Evolutionary conservation across 176 grass and related monocot species (phyloP), one percentile per base, ranked within the genome.

Genomic region (Dactylis glomerata): DNA sequence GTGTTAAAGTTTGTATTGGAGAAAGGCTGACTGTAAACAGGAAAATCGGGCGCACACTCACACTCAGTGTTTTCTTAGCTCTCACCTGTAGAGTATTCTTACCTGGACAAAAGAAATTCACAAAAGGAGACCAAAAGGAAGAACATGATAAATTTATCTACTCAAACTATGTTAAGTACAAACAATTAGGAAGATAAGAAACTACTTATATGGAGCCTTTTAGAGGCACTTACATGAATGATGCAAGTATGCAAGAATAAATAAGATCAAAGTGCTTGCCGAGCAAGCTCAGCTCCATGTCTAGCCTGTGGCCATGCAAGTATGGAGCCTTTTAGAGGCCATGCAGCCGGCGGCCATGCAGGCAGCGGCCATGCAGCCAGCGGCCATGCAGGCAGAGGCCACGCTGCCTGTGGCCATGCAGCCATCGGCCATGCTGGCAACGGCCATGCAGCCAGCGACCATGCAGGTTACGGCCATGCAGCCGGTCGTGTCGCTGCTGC

Each of bases 1-100:
- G 7, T 75, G 10, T 76, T 81, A 67, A 76, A 76, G 77, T 69
- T 75, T 49, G 17, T n/a, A 58, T 38, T 58, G 28, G 67, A 81
- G 62, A 54, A 75, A 67, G 28, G 50, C 4, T 4, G 0, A 33
- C 20, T 61, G 71, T 3, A 52, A 30, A 54, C 42, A 37, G 57
- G 14, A 22, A 73, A 88, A 76, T 26, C 14, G 4, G 40, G 51
- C 30, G 16, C 16, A 22, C 22, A 37, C 27, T 49, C 31, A 52
- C 31, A 80, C 16, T 61, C 10, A 14, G n/a, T 50, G 23, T 57
- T 36, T 28, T 40, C 56, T 81, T 30, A 26, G 26, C 19, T 52
- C 38, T 62, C 32, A 54, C 32, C 73, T n/a, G 47, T 7, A 36
- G 23, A 40, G 31, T 57, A 49, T 30, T 51, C 28, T 16, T 31